These are phyloP conservation scores for Potentilla sterilis DNA, from an alignment of 306 rosid genomes.

Conservation along the genomic window DNA sequence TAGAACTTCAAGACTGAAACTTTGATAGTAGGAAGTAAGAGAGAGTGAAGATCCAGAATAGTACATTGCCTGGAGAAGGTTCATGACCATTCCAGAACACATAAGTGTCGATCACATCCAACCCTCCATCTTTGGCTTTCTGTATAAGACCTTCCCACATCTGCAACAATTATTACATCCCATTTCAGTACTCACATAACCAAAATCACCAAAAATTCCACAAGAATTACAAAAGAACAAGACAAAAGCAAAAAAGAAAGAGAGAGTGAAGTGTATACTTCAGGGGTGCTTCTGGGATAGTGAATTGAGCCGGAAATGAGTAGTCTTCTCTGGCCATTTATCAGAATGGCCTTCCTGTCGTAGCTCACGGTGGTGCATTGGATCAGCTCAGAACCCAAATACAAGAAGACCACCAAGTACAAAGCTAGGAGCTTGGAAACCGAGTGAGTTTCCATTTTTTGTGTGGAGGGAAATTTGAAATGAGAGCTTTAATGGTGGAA, in stretches of 20 bases:
- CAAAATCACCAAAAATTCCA: neutral
- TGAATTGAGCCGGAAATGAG: constrained; percentile 96
- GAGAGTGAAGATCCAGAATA: constrained; percentile 28
- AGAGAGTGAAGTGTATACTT: constrained; percentile 45
- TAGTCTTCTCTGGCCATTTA: constrained; percentile 79
- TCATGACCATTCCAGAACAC: constrained; percentile 96
- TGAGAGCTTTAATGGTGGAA: neutral
- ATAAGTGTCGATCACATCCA: constrained; percentile 88
- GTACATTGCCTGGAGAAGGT: constrained; percentile 91
- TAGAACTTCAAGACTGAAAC: constrained; percentile 15
- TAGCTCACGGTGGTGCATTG: constrained; percentile 60
- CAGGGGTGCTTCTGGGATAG: constrained; percentile 96
- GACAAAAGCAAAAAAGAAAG: neutral
- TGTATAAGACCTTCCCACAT: constrained; percentile 95
- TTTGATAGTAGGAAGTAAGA: neutral
- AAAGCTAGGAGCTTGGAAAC: constrained; percentile 46
- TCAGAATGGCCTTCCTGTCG: constrained; percentile 76
- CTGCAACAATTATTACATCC: constrained; percentile 39
- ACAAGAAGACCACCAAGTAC: constrained; percentile 36
- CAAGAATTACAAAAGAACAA: constrained; percentile 8
- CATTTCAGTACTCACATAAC: constrained; percentile 16
- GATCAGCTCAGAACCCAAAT: constrained; percentile 42
- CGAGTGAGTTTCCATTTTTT: constrained; percentile 48
- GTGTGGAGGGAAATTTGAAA: constrained; percentile 41
- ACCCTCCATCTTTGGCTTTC: constrained; percentile 92